Evolutionary conservation across 139 green algal species (phyloP).

Genomic region (Medakamo hakoo): DNA sequence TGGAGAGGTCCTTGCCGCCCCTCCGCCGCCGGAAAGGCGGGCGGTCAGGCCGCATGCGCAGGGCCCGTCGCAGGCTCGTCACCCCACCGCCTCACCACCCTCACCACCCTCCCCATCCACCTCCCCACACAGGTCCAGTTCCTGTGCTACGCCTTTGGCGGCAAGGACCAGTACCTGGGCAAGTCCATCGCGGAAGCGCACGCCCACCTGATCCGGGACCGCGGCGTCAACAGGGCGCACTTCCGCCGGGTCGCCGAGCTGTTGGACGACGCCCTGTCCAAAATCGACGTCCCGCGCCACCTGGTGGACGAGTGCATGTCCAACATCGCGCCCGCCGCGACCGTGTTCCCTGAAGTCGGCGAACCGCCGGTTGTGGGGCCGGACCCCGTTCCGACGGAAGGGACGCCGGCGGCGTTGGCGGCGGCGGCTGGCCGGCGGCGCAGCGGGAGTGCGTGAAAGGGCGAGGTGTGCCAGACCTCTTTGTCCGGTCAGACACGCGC

Average conservation of each 20-base stretch:
- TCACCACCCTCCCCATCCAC: no score
- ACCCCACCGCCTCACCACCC: no score
- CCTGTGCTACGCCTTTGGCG: background rate
- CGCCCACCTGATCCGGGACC: background rate
- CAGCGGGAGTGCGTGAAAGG: no score
- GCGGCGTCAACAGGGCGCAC: background rate
- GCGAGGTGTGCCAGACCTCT: no score
- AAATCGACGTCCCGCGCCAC: background rate
- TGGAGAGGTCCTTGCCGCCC: no score
- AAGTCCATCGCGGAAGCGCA: background rate
- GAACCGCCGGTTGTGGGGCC: background rate
- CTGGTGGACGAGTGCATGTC: background rate
- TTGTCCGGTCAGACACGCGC: no score
- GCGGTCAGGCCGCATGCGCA: no score
- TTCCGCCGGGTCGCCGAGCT: background rate
- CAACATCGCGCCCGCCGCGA: background rate
- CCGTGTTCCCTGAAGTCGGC: background rate
- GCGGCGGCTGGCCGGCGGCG: no score
- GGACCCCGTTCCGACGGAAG: background rate
- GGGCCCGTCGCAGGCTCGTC: no score
- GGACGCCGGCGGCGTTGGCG: background rate
- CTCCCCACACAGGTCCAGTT: background rate
- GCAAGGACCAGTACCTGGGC: background rate
- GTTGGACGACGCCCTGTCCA: background rate
- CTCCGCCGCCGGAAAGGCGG: no score